Base-by-base conservation (phyloP, 176 grass and related monocot genomes). In the Ananas comosus region DNA sequence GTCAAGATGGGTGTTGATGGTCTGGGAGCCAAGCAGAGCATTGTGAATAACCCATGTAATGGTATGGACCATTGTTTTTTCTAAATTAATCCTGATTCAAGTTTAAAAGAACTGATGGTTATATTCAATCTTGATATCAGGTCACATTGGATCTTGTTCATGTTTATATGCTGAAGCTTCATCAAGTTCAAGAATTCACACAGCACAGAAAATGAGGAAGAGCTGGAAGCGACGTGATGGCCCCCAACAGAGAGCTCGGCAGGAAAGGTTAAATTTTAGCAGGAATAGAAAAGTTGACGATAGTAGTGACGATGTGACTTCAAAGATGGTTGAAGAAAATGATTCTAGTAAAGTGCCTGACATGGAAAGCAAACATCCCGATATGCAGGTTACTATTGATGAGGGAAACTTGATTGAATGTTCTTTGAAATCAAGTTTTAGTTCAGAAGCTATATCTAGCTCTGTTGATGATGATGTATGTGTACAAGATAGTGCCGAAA, bases 321-420 rank as follows among this genome's bases (percentile, higher is more conserved):
- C 87, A 25, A 92, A 90, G 75, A 90, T 97, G 89, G 76, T 83
- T 57, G 87, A 93, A 73, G 84, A 99, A 68, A 49, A 58, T 68
- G 66, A 80, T 48, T 64, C 66, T 61, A 72, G 54, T 72, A 65
- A 64, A 66, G 74, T 82, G 50, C 72, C 76, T 74, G 80, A 83
- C 70, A 70, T 67, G 77, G 77, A 69, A 80, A 90, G 16, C 70
- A 85, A 78, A 53, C 52, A 66, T 10, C 42, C 65, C 53, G 79
- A 70, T 10, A 74, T 83, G 54, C 82, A 83, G 65, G 49, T 23
- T 28, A 51, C 80, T 69, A 11, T 50, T 65, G 64, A 67, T 11
- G 79, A 77, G 74, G 85, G 71, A 77, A 76, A 33, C 22, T 70
- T 64, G 66, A 67, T 66, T 3, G 80, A 86, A 18, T 74, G 74